phyloP scores from a whole-genome alignment of 164 flowering plant genomes.

The Kalanchoe fedtschenkoi region DNA sequence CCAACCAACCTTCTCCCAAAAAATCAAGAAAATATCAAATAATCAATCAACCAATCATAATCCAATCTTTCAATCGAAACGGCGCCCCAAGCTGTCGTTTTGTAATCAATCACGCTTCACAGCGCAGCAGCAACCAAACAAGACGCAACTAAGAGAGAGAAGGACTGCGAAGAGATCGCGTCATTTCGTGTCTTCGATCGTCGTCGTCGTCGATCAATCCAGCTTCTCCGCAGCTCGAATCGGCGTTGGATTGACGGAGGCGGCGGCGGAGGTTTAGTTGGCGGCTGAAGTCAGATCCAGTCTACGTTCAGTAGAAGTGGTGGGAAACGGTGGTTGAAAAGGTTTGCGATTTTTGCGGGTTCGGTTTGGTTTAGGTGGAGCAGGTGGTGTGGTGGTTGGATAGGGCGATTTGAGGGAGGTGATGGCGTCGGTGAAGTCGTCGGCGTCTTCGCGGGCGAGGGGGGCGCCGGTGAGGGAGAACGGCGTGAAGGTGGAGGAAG shows the following conservation, averaged over 20 bases:
- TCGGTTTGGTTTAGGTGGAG: neutral
- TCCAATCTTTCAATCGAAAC: constrained; percentile 2
- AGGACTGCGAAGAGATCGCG: constrained; percentile 1
- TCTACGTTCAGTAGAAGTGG: neutral
- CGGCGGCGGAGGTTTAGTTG: neutral
- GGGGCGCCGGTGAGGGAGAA: constrained; percentile 30
- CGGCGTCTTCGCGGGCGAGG: constrained; percentile 39
- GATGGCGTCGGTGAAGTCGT: constrained; percentile 41
- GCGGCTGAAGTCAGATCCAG: constrained; percentile 1
- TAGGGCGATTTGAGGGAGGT: neutral
- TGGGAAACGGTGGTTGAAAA: neutral
- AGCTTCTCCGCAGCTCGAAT: neutral
- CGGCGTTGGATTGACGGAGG: neutral
- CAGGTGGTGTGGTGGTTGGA: neutral
- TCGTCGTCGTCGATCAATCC: constrained; percentile 5
- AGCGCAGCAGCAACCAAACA: too few species aligned
- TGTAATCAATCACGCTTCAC: too few species aligned
- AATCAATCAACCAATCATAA: too few species aligned
- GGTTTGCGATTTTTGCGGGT: too few species aligned
- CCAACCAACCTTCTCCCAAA: too few species aligned
- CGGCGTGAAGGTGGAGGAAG: constrained; percentile 60
- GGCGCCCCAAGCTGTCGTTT: neutral
- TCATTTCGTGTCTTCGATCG: neutral
- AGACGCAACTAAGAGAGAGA: neutral
- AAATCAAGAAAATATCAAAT: too few species aligned